Evolutionary conservation across 495 filamentous ascomycete species (phyloP).

Genomic region (Podospora comata): DNA sequence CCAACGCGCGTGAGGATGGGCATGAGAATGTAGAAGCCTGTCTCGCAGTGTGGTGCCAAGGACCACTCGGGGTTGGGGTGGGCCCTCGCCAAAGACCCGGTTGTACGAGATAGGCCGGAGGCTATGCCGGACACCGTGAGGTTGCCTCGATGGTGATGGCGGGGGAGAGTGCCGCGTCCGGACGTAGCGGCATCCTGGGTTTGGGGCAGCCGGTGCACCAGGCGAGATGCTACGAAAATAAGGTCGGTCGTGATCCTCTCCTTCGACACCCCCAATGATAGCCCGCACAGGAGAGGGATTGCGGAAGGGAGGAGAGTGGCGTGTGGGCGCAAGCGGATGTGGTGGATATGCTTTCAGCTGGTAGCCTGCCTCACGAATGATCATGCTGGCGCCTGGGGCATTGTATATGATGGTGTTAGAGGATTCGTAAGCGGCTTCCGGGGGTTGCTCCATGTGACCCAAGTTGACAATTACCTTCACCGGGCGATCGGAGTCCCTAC

Average conservation of each 20-base stretch:
- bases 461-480: slow-evolving; percentile 9
- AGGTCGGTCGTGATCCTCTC: background rate
- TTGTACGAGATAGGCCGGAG: background rate
- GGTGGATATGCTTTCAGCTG: background rate
- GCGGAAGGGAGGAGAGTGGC: background rate
- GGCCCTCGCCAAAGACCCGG: too few relatives aligned
- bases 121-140: background rate
- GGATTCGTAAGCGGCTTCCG: background rate
- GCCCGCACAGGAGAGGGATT: background rate
- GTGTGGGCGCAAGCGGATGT: background rate
- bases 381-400: background rate
- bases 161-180: too few relatives aligned
- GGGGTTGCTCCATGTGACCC: background rate
- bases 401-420: background rate
- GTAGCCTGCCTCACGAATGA: background rate
- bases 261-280: background rate
- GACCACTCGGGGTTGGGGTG: too few relatives aligned
- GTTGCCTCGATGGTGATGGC: background rate
- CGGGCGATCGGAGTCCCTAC: background rate
- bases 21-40: background rate
- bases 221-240: background rate
- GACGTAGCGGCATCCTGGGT: background rate
- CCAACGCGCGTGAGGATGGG: background rate
- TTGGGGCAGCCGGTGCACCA: background rate
- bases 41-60: background rate